Percentiles rank a stretch among this genome's conserved stretches.
Conservation (phyloP, 1,139 yeast species). For the Arxiozyma slooffiae region DNA sequence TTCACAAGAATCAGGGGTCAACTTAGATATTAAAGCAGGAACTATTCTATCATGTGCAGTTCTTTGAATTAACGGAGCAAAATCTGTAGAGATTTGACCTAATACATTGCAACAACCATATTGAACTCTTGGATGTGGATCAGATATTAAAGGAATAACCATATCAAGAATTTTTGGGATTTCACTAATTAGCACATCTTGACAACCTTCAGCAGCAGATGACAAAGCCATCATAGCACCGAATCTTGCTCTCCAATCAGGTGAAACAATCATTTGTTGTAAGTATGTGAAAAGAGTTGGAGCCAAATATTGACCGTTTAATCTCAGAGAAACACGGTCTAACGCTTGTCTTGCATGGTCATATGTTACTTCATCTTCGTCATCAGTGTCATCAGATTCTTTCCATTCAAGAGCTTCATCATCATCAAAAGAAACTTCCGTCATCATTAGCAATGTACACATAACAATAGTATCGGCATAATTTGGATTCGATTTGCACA, state of each 20-base stretch:
- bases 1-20: constrained; percentile 62
- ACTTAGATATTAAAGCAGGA: constrained; percentile 79
- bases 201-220: constrained; percentile 95
- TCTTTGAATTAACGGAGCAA: constrained; percentile 79
- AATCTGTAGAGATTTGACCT: constrained; percentile 97
- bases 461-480: constrained; percentile 67
- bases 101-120: constrained; percentile 94
- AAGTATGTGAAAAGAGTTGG: constrained; percentile 78
- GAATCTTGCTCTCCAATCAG: constrained; percentile 88
- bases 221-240: constrained; percentile 96
- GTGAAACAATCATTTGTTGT: constrained; percentile 69
- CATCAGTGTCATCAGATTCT: constrained; percentile 70
- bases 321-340: constrained; percentile 75
- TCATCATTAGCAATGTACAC: constrained; percentile 72
- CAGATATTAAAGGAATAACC: constrained; percentile 72
- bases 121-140: constrained; percentile 87
- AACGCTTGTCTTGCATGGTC: constrained; percentile 90
- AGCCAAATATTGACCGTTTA: constrained; percentile 77
- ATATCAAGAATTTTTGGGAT: constrained; percentile 73
- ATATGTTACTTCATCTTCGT: constrained; percentile 78
- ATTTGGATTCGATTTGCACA: constrained; percentile 75
- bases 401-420: constrained; percentile 79
- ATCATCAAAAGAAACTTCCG: constrained; percentile 85
- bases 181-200: constrained; percentile 75
- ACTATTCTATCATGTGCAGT: constrained; percentile 69